Percentiles rank a stretch among this genome's conserved stretches.
phyloP scores from a whole-genome alignment of 2,329 filamentous ascomycete species.

The Trichothecium roseum region DNA sequence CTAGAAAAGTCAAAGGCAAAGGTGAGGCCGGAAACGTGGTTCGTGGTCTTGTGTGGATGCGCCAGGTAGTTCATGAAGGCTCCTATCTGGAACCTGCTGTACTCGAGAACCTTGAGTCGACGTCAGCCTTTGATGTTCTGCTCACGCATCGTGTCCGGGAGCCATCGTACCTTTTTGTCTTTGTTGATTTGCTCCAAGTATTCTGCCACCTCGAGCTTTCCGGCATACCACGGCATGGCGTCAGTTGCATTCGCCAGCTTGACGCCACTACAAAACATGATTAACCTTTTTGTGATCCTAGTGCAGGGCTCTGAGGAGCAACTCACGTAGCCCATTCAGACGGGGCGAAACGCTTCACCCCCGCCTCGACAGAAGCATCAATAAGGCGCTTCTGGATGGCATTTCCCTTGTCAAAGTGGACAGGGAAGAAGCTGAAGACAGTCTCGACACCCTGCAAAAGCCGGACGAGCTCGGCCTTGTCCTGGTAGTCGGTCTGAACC shows the following conservation, averaged over 20 bases:
- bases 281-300: too few relatives aligned
- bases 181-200: conserved; percentile 43
- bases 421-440: conserved; percentile 39
- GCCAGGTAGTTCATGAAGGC: conserved; percentile 46
- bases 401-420: conserved; percentile 18
- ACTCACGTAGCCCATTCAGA: conserved; percentile 43
- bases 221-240: conserved; percentile 33
- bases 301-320: too few relatives aligned
- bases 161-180: conserved; percentile 22
- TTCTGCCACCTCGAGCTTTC: conserved; percentile 34
- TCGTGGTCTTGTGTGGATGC: conserved; percentile 33
- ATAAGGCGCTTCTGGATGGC: conserved; percentile 33
- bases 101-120: conserved; percentile 46
- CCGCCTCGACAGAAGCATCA: conserved; percentile 45
- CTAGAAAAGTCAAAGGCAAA: conserved; percentile 25
- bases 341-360: conserved; percentile 50
- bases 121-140: too few relatives aligned
- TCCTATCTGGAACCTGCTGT: conserved; percentile 44
- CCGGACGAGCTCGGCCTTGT: conserved; percentile 17
- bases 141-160: background rate
- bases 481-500: conserved; percentile 32
- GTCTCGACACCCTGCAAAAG: conserved; percentile 37
- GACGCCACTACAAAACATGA: conserved; percentile 1
- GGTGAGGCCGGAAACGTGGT: conserved; percentile 23
- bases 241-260: conserved; percentile 4